A percentile compares a stretch with the other conserved stretches of the same genome.
Conservation (phyloP, 352 stramenopile species). For the Aphanomyces euteiches region DNA sequence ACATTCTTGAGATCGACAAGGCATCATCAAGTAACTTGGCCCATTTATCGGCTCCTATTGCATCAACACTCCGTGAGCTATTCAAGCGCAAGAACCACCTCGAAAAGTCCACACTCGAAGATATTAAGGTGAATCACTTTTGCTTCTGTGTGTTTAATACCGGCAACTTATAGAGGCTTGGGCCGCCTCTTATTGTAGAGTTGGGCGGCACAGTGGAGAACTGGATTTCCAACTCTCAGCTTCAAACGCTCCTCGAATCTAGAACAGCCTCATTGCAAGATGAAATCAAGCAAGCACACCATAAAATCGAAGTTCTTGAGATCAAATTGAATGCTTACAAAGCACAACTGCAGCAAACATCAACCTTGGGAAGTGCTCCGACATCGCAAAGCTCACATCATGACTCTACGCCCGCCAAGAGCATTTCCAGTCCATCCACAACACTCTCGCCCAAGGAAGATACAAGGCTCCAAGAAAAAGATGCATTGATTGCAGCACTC, state of each 20-base stretch:
- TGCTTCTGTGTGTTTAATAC: not conserved
- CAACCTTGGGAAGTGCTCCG: not conserved
- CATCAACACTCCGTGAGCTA: constrained; percentile 19
- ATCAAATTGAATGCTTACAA: constrained; percentile 36
- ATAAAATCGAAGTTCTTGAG: constrained; percentile 33
- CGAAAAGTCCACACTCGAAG: constrained; percentile 1
- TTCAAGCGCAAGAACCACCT: constrained; percentile 16
- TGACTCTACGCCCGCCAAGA: not conserved
- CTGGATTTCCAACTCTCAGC: constrained; percentile 9
- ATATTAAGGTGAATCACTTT: constrained; percentile 3
- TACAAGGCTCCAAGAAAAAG: constrained; percentile 43
- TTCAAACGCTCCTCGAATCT: constrained; percentile 11
- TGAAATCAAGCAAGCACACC: constrained; percentile 32
- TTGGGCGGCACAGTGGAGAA: not conserved
- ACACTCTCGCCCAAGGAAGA: constrained; percentile 22
- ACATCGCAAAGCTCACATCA: not conserved
- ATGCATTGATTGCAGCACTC: constrained; percentile 41
- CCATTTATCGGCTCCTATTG: constrained; percentile 22
- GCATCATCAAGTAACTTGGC: not conserved
- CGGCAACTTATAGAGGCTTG: constrained; percentile 2
- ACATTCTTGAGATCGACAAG: constrained; percentile 13
- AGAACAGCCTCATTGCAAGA: constrained; percentile 24
- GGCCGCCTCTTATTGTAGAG: constrained; percentile 16
- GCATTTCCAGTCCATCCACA: not conserved
- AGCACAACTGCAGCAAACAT: constrained; percentile 26